Base-by-base conservation (phyloP, 2,329 filamentous ascomycete genomes). In the Pseudocercospora macadamiae region DNA sequence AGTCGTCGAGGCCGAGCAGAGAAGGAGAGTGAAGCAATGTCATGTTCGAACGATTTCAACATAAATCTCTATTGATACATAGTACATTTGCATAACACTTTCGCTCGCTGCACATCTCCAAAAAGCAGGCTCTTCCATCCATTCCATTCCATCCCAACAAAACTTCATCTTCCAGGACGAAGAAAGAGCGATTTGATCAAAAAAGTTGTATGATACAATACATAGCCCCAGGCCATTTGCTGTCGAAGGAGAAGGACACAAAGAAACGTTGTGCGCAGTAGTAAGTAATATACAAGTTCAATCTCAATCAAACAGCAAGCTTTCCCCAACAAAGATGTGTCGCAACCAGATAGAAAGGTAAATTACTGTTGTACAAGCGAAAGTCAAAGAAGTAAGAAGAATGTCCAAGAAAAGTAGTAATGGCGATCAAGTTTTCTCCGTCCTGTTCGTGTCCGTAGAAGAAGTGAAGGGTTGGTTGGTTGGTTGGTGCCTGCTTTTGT, bases 281-380 rank as follows among this genome's bases (percentile, higher is more conserved):
- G n/a, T n/a, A n/a, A n/a, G n/a, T n/a, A n/a, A n/a, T n/a, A n/a
- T n/a, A n/a, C n/a, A n/a, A n/a, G n/a, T n/a, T n/a, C n/a, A n/a
- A n/a, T n/a, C n/a, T n/a, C n/a, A n/a, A n/a, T n/a, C n/a, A n/a
- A n/a, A n/a, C n/a, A n/a, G n/a, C n/a, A n/a, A n/a, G n/a, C n/a
- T n/a, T n/a, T n/a, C n/a, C n/a, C n/a, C n/a, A n/a, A n/a, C n/a
- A n/a, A n/a, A n/a, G n/a, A n/a, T n/a, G n/a, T n/a, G n/a, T n/a
- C n/a, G n/a, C n/a, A n/a, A n/a, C n/a, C n/a, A 49, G 28, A 32
- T 30, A 32, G 28, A 39, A n/a, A 12, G 47, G 26, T n/a, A n/a
- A n/a, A 32, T 49, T 19, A 34, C 32, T 49, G 28, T 49, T 49
- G 28, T 49, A 49, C 47, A 49, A 32, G 47, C 26, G 25, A 30